Base-by-base conservation (phyloP, 495 filamentous ascomycete genomes). In the Apodospora peruviana region DNA sequence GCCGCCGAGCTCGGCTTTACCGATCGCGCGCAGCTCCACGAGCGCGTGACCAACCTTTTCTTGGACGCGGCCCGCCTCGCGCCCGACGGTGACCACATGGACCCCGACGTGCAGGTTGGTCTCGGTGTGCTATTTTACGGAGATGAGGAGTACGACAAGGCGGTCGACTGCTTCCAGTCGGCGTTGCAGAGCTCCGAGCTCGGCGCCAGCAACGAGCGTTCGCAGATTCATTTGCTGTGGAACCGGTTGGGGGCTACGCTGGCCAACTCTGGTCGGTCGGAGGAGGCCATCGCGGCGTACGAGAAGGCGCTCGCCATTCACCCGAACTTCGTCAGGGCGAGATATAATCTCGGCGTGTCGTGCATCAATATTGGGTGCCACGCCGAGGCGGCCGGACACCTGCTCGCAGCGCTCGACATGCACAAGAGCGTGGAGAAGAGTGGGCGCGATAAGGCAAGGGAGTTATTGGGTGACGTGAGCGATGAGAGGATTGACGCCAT, bases 351-450 rank as follows among this genome's bases (percentile, higher is more conserved):
- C 7, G 93, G 93, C 34, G 93, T 98, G 4, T 85, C 80, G 14
- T 98, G 93, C 66, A 97, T 98, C 64, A 98, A 98, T 67, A 95
- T 98, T 51, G 91, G 90, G 18, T 96, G 91, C 68, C 90, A 86
- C 60, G 83, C 84, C 16, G 88, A 96, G 71, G 93, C 93, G 0
- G 93, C 94, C 3, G 86, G 90, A 54, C 93, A 98, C 66, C 78
- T 98, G n/a, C 79, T 98, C 0, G 88, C 90, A 2, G 90, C 91
- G 1, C 69, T 98, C 36, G 82, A 82, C n/a, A 97, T 98, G 93
- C 93, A 98, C 75, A 89, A 91, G 57, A 84, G 91, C 7, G 87
- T 95, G 1, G 93, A 96, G 70, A 76, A 81, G 56, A 86, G 91
- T 63, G 87, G 88, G 3, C 74, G 86, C 40, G 85, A 95, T 60